Base-by-base conservation (phyloP, 441 rosid genomes). In the Hypseocharis bilobata region DNA sequence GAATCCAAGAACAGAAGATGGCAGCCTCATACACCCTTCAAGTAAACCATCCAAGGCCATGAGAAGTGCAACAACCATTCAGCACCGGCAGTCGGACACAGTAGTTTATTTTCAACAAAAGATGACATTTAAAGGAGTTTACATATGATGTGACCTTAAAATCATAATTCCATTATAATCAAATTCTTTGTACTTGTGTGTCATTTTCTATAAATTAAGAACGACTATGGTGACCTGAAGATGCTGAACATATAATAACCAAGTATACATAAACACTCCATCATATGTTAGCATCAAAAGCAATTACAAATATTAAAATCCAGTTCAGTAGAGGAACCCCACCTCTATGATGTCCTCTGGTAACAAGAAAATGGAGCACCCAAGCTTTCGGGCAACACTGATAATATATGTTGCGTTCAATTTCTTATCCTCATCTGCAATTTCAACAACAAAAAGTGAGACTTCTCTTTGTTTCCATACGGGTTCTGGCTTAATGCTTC, bases 311-410 rank as follows among this genome's bases (percentile, higher is more conserved):
- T n/a, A n/a, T n/a, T n/a, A n/a, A n/a, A n/a, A n/a, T n/a, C n/a
- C n/a, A n/a, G n/a, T n/a, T n/a, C n/a, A n/a, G n/a, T n/a, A 38
- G 3, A 23, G 57, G 23, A 52, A 23, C 16, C 58, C 26, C 70
- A 91, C 99, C 97, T 91, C 99, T 40, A 93, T 75, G 64, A 93
- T 88, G 76, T 93, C 98, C 80, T 93, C 98, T 25, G 96, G 98
- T 69, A 93, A 78, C 83, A 93, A 80, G 88, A 92, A 92, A 70
- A 93, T 87, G 64, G 98, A 91, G 77, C 97, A 93, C 2, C 98
- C 98, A 27, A 93, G 95, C 84, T 93, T 93, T 36, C 98, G 67
- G 10, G 98, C 97, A 70, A 92, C 95, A 77, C 98, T 92, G 69
- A 92, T 92, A 40, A 86, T 90, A 69, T 93, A 93, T 36, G 91